These are phyloP conservation scores for Jacaranda copaia DNA, from an alignment of 257 asterid species.

Conservation along the genomic window DNA sequence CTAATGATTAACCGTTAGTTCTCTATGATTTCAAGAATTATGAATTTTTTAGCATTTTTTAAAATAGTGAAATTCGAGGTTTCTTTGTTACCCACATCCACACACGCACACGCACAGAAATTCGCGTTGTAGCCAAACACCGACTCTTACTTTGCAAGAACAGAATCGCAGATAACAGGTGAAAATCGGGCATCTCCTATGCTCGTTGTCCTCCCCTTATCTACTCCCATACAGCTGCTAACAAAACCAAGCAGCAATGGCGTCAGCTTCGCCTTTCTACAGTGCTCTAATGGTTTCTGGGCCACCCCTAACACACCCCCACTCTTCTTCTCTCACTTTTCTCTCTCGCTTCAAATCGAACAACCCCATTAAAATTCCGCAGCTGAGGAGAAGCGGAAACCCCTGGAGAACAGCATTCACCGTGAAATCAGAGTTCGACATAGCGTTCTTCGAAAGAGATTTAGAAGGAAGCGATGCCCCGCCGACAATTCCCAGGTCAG, in stretches of 20 bases:
- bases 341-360: constrained; percentile 29
- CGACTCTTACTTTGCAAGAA: not conserved
- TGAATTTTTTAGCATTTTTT: too few species aligned
- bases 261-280: constrained; percentile 46
- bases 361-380: constrained; percentile 27
- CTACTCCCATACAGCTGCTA: constrained; percentile 10
- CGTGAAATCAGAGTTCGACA: constrained; percentile 55
- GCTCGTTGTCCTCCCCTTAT: constrained; percentile 20
- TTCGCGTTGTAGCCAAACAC: not conserved
- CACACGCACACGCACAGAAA: not conserved
- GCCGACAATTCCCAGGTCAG: constrained; percentile 59
- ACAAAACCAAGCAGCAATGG: constrained; percentile 46
- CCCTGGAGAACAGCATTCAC: constrained; percentile 21
- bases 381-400: constrained; percentile 19
- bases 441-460: constrained; percentile 74
- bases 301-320: constrained; percentile 29
- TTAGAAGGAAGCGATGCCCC: constrained; percentile 57
- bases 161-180: not conserved
- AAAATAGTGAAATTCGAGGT: too few species aligned
- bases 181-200: not conserved
- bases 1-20: too few species aligned
- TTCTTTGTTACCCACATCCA: too few species aligned
- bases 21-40: too few species aligned
- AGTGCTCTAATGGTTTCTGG: constrained; percentile 41
- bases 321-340: constrained; percentile 12